phyloP scores from a whole-genome alignment of 2,329 filamentous ascomycete species.

The Pseudopyrenochaeta lycopersici region DNA sequence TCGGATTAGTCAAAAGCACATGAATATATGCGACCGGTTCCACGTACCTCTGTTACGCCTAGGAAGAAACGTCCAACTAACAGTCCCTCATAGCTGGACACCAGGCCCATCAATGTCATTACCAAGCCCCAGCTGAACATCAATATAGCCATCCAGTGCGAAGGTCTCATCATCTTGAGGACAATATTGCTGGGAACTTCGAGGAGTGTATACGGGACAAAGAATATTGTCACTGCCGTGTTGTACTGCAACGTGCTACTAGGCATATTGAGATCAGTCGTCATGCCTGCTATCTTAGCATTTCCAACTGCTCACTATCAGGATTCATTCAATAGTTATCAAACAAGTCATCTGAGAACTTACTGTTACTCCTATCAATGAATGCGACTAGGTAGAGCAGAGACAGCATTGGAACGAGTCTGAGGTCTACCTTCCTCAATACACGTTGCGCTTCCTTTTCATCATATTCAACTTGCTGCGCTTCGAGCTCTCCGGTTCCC shows the following conservation, averaged over 20 bases:
- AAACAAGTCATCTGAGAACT: background rate
- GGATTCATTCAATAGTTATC: background rate
- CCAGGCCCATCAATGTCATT: constrained; percentile 55
- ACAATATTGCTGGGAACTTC: constrained; percentile 53
- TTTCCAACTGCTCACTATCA: constrained; percentile 45
- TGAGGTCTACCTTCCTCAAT: constrained; percentile 45
- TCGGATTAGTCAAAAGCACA: constrained; percentile 13
- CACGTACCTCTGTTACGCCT: constrained; percentile 48
- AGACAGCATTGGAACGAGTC: constrained; percentile 40
- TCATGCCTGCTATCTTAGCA: constrained; percentile 54
- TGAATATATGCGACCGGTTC: background rate
- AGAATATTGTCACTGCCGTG: constrained; percentile 51
- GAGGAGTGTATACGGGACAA: constrained; percentile 51
- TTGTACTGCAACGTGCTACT: constrained; percentile 48
- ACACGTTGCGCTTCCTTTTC: constrained; percentile 41
- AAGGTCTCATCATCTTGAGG: constrained; percentile 53
- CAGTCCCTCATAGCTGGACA: constrained; percentile 58
- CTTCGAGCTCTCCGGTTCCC: constrained; percentile 37
- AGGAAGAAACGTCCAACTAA: constrained; percentile 58
- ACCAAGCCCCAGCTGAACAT: constrained; percentile 53
- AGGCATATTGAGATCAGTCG: constrained; percentile 48
- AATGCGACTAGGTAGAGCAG: constrained; percentile 48
- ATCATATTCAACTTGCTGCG: constrained; percentile 31
- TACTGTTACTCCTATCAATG: constrained; percentile 45
- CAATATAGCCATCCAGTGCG: constrained; percentile 51